These are phyloP conservation scores for Chenopodium suecicum DNA, from an alignment of 148 eudicot genomes.

Conservation along the genomic window DNA sequence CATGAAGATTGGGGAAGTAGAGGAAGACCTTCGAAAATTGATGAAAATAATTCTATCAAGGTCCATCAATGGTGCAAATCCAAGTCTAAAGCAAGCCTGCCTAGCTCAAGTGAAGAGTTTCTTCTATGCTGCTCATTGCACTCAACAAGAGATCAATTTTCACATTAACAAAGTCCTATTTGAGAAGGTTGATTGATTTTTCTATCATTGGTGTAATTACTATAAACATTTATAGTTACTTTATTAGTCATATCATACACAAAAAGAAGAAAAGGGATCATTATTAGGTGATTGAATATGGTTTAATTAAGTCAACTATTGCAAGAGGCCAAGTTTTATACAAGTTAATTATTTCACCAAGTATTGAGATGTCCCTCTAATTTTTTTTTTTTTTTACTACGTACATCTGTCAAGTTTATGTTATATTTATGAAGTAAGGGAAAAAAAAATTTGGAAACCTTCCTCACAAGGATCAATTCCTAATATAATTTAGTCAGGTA, in stretches of 20 bases:
- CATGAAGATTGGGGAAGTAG: conserved; percentile 26
- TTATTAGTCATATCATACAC: not conserved
- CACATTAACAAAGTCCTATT: conserved; percentile 73
- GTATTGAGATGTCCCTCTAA: no score
- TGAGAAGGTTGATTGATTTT: conserved; percentile 36
- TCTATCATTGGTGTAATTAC: not conserved
- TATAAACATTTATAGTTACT: not conserved
- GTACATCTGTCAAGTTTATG: no score
- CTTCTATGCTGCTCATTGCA: conserved; percentile 57
- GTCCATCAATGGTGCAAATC: conserved; percentile 35
- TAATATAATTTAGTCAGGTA: no score
- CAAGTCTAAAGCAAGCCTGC: conserved; percentile 47
- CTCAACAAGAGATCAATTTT: conserved; percentile 33
- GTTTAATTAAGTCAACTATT: no score
- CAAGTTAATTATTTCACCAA: no score
- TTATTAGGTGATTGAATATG: no score
- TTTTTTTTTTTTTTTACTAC: no score
- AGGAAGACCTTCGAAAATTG: conserved; percentile 54
- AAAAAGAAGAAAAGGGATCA: not conserved
- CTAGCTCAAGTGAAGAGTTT: conserved; percentile 52
- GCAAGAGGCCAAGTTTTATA: no score
- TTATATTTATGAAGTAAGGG: no score
- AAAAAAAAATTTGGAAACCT: no score
- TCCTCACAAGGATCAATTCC: no score
- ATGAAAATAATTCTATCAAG: conserved; percentile 42